A percentile compares a stretch with the other conserved stretches of the same genome.
Conservation (phyloP, 192 early-diverging fungal genomes). For the Entomortierella lignicola region DNA sequence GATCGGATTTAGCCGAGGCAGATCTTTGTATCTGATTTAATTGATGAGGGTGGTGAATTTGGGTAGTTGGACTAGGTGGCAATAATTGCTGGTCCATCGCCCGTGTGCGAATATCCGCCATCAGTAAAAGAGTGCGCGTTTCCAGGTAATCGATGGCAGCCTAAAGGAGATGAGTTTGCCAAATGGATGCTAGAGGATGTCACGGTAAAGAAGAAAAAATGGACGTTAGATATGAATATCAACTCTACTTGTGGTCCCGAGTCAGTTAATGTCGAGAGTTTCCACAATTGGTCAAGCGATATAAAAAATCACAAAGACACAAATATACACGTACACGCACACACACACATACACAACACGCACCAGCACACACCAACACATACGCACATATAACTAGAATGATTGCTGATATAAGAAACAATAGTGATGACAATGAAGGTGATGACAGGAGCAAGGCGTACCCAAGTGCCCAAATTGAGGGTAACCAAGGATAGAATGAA, state of each 20-base stretch:
- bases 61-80: conserved; percentile 16
- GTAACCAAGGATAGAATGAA: no score
- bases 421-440: not conserved
- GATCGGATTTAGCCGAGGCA: conserved; percentile 15
- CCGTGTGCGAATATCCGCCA: conserved; percentile 39
- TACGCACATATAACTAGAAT: not conserved
- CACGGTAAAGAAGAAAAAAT: not conserved
- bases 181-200: conserved; percentile 6
- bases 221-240: conserved; percentile 6
- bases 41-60: conserved; percentile 26
- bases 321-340: conserved; percentile 1
- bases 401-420: not conserved
- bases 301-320: no score
- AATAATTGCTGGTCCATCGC: conserved; percentile 32
- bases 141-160: not conserved
- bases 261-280: no score
- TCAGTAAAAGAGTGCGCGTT: not conserved
- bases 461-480: no score
- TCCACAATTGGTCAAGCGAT: no score
- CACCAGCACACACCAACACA: conserved; percentile 1
- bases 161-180: not conserved
- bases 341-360: conserved; percentile 7
- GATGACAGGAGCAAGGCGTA: not conserved
- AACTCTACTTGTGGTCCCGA: no score
- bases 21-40: conserved; percentile 27